Evolutionary conservation across 257 asterid species (phyloP).

Genomic region (Prunella vulgaris): DNA sequence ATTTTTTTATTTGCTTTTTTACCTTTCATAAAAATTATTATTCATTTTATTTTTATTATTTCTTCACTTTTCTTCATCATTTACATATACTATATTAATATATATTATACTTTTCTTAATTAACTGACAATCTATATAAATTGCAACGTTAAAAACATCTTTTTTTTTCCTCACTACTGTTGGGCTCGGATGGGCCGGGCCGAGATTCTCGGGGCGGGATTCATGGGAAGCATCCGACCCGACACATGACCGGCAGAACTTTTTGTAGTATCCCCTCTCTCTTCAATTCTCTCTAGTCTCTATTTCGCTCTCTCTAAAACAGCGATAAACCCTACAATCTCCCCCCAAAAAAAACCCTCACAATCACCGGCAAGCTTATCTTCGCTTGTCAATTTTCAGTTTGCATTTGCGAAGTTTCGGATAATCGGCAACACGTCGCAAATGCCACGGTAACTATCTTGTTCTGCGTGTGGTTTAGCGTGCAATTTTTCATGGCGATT

Average conservation of each 20-base stretch:
- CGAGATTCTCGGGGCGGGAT: neutral
- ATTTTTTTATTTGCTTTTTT: no score
- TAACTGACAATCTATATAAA: no score
- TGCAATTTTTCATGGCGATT: neutral
- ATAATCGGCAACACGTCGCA: neutral
- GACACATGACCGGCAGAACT: neutral
- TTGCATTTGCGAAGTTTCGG: neutral
- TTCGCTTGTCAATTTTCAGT: neutral
- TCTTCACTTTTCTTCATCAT: no score
- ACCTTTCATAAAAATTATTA: no score
- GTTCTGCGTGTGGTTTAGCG: neutral
- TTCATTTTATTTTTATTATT: no score
- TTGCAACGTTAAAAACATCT: no score
- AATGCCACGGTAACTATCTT: constrained; percentile 36
- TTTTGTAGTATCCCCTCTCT: neutral
- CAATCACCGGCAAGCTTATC: neutral
- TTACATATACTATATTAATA: no score
- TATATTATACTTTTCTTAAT: no score
- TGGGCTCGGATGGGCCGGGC: neutral
- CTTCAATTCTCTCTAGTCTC: neutral
- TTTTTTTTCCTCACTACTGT: neutral
- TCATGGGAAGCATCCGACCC: constrained; percentile 13
- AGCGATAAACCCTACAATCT: constrained; percentile 26
- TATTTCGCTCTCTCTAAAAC: neutral
- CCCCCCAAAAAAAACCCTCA: constrained; percentile 22